These are phyloP conservation scores for Prunus campanulata DNA, from an alignment of 306 rosid genomes.

Conservation along the genomic window DNA sequence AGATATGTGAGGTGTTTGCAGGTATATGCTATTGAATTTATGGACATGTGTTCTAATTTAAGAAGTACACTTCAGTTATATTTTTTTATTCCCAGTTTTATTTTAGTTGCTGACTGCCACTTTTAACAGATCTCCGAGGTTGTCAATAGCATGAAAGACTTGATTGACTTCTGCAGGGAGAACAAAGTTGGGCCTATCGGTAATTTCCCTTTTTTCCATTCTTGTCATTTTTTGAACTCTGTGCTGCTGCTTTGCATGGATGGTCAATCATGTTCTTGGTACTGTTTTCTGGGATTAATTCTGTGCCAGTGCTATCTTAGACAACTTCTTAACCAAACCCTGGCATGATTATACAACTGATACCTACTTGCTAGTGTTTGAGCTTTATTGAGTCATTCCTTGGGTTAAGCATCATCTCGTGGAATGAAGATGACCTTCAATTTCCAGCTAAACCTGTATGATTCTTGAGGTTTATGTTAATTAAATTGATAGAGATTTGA, in stretches of 20 bases:
- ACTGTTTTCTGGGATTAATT: background rate
- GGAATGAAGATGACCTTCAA: background rate
- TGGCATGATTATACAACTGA: background rate
- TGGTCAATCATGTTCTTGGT: background rate
- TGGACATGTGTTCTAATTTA: background rate
- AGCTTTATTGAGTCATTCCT: background rate
- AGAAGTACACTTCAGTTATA: background rate
- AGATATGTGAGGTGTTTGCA: slow-evolving; percentile 98
- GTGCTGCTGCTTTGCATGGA: slow-evolving; percentile 3
- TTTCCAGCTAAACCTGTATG: background rate
- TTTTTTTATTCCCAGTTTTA: slow-evolving; percentile 4
- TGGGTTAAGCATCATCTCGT: background rate
- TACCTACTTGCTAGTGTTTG: background rate
- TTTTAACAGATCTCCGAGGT: slow-evolving; percentile 87
- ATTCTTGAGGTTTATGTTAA: background rate
- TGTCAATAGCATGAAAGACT: slow-evolving; percentile 94
- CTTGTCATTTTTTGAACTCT: background rate
- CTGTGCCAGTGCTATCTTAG: background rate
- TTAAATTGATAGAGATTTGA: background rate
- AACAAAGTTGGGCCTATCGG: slow-evolving; percentile 76
- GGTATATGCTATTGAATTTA: slow-evolving; percentile 43
- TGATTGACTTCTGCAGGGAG: slow-evolving; percentile 76
- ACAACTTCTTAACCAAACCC: background rate
- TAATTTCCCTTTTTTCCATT: slow-evolving; percentile 28
- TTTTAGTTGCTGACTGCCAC: slow-evolving; percentile 18